Evolutionary conservation across 2,329 filamentous ascomycete species (phyloP).

Genomic region (Alternaria viburni): DNA sequence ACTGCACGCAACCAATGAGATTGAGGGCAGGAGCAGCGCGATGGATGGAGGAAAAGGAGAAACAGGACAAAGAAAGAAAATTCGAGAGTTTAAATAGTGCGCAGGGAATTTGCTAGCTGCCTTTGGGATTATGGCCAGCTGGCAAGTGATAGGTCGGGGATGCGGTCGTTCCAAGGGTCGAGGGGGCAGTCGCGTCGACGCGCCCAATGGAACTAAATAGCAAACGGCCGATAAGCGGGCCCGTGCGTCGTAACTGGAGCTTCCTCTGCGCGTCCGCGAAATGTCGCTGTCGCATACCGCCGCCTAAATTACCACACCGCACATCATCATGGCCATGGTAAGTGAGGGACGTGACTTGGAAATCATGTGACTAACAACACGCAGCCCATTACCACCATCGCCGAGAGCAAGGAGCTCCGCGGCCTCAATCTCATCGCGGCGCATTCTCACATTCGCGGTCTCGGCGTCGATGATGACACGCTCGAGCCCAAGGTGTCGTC

Average conservation of each 20-base stretch:
- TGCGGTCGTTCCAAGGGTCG: background rate
- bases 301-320: constrained; percentile 4
- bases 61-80: background rate
- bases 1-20: constrained; percentile 3
- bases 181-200: background rate
- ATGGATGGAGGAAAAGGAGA: background rate
- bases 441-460: constrained; percentile 95
- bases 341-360: constrained; percentile 5
- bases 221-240: background rate
- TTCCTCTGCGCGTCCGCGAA: constrained; percentile 25
- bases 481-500: constrained; percentile 84
- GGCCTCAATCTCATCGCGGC: constrained; percentile 97
- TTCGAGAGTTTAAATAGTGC: background rate
- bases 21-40: background rate
- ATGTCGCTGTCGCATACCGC: constrained; percentile 19
- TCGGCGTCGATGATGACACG: constrained; percentile 90
- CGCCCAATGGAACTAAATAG: background rate
- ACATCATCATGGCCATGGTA: constrained; percentile 43
- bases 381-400: constrained; percentile 75
- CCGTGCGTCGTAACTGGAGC: constrained; percentile 16
- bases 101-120: background rate
- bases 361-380: constrained; percentile 17
- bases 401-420: constrained; percentile 93
- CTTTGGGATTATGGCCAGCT: background rate
- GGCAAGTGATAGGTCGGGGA: background rate